Base-by-base conservation (phyloP, 768 basidiomycete genomes). In the Amanita polypyramis region DNA sequence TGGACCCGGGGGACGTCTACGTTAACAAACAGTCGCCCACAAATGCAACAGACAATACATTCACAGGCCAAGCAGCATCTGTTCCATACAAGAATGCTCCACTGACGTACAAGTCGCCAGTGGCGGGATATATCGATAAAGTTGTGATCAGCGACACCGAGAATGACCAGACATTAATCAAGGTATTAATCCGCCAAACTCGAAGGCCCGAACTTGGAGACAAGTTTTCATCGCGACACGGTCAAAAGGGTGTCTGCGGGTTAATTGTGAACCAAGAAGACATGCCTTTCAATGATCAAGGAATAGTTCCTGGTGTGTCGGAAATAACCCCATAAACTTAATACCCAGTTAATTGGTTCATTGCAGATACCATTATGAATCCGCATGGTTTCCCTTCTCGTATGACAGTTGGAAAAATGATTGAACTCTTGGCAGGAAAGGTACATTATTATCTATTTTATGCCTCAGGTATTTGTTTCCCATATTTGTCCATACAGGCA, bases 341-440 rank as follows among this genome's bases (percentile, higher is more conserved):
- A 39, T 30, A 50, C 30, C 52, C 40, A 56, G 43, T 41, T 44
- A 8, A 37, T 64, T 40, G 48, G 51, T 34, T 27, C 30, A 42
- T 40, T 33, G 21, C 55, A 85, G 95, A 99, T 65, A 91, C 94
- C 14, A 96, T 99, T 69, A 98, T 99, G 95, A 99, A 99, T 62
- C 96, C 96, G 2, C 96, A 99, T 66, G 96, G 96, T 59, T 98
- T 99, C 74, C 96, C 96, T 4, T 95, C 91, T 49, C 88, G 95
- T 47, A 97, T 94, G 93, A 99, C 96, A 20, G 96, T 99, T 23
- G 96, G 96, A 42, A 99, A 99, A 72, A 99, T 99, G 96, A 96
- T 99, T 45, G 96, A 99, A 65, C 72, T 97, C 17, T 69, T 99
- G 27, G 88, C 93, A 10, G 95, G 96, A 43, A 99, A 99, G 77